Evolutionary conservation across 768 basidiomycete species (phyloP), one percentile per base, ranked within the genome.

Genomic region (Boletus fagicola): DNA sequence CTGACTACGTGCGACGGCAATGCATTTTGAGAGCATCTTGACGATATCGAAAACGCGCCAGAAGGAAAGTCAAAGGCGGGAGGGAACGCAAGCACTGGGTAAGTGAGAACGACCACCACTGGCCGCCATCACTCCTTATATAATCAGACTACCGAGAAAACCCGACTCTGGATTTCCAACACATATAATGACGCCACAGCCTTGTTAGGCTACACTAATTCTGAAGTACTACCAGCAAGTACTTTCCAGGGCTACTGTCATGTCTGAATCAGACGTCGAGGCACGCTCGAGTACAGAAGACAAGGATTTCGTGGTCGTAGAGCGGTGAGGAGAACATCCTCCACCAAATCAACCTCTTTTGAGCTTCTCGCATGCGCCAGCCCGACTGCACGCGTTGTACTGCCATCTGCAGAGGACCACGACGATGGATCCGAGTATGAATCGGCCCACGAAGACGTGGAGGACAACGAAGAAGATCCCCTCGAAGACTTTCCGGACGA

Each of bases 401-500:
- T 83, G 45, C 80, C 81, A 10, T 57, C 72, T 13, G 15, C 44
- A n/a, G 69, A 69, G 5, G 63, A 62, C 16, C 62, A 70, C 56
- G 70, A 65, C 42, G 66, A 70, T 36, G 65, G 59, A 28, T 64
- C 65, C 43, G 65, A 78, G 40, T 75, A 75, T 54, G 75, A 83
- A 53, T 76, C 75, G 0, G 74, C 68, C 1, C 65, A 70, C 8
- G 79, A 79, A 33, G 79, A 79, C 5, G 68, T 67, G 4, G 71
- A 66, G 24, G 84, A 81, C 42, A 69, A 69, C 40, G 83, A 85
- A 48, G 84, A 80, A 3, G 86, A 94, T 68, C 83, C 88, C 12
- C 74, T 96, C 22, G 84, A 78, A 49, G 87, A 87, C 62, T 86
- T 89, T 60, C 92, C 94, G 2, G 90, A 92, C 57, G 87, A 94